Conservation (phyloP, 2,329 filamentous ascomycete genomes). For the Aspergillus eucalypticola region DNA sequence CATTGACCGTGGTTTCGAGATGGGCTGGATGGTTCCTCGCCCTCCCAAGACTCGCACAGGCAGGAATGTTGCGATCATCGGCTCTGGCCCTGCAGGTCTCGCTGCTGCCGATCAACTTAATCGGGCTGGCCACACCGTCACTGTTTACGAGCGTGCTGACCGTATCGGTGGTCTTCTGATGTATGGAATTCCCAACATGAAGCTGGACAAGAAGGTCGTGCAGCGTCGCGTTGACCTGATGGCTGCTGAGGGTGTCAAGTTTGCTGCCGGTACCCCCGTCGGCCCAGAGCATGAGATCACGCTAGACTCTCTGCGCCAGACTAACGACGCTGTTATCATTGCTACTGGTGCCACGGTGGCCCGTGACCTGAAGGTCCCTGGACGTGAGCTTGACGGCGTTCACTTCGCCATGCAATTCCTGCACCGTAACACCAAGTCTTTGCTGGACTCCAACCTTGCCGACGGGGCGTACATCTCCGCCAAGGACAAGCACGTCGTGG, state of each 20-base stretch:
- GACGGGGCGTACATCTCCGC: constrained; percentile 89
- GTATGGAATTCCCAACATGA: constrained; percentile 99
- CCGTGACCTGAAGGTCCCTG: constrained; percentile 87
- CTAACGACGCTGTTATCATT: constrained; percentile 82
- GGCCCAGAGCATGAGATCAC: constrained; percentile 71
- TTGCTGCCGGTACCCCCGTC: constrained; percentile 74
- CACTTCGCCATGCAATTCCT: constrained; percentile 98
- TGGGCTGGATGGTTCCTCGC: constrained; percentile 92
- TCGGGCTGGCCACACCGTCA: constrained; percentile 83
- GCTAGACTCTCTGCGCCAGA: constrained; percentile 69
- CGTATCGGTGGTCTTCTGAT: constrained; percentile 89
- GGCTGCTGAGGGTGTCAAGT: constrained; percentile 81
- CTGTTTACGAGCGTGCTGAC: constrained; percentile 89
- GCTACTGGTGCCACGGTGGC: constrained; percentile 91
- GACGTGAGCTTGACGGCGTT: constrained; percentile 82
- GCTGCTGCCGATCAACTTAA: constrained; percentile 92
- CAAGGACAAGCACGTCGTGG: constrained; percentile 92
- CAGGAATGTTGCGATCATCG: constrained; percentile 85
- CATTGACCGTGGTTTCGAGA: constrained; percentile 95
- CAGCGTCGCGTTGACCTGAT: constrained; percentile 95
- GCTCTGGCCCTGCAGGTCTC: constrained; percentile 88
- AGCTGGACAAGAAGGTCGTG: constrained; percentile 96
- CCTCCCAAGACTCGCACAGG: constrained; percentile 79
- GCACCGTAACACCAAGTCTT: constrained; percentile 95
- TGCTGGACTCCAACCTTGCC: constrained; percentile 83